Conservation (phyloP, 495 filamentous ascomycete species). For the Haplographium delicatum region DNA sequence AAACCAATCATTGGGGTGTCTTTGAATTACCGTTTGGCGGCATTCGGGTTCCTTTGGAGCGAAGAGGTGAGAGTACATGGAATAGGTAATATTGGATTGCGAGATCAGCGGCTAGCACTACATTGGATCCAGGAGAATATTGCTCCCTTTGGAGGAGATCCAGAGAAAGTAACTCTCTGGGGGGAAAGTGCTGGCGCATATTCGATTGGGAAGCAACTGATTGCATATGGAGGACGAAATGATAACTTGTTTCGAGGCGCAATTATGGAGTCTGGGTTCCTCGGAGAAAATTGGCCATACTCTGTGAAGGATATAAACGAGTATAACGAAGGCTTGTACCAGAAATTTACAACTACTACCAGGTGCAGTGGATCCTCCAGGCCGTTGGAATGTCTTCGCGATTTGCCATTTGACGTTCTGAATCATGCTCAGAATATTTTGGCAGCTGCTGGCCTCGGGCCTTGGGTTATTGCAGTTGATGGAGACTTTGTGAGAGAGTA, state of each 20-base stretch:
- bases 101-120: constrained; percentile 41
- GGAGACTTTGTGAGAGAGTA: background rate
- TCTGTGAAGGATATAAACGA: too few relatives aligned
- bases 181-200: constrained; percentile 55
- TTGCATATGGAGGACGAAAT: constrained; percentile 37
- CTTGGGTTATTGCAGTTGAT: background rate
- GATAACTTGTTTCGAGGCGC: constrained; percentile 23
- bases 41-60: background rate
- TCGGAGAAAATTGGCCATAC: too few relatives aligned
- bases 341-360: too few relatives aligned
- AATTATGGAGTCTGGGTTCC: constrained; percentile 23
- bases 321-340: too few relatives aligned
- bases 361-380: too few relatives aligned
- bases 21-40: background rate
- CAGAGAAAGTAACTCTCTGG: constrained; percentile 33
- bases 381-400: background rate
- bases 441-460: background rate
- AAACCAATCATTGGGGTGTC: background rate
- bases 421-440: background rate
- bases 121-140: constrained; percentile 47
- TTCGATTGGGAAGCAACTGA: constrained; percentile 59
- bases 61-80: background rate
- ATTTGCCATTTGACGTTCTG: background rate
- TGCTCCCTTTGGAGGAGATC: constrained; percentile 27
- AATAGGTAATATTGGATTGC: constrained; percentile 44